Evolutionary conservation across 768 basidiomycete species (phyloP), one percentile per base, ranked within the genome.

Genomic region (Termitomyces heimii): DNA sequence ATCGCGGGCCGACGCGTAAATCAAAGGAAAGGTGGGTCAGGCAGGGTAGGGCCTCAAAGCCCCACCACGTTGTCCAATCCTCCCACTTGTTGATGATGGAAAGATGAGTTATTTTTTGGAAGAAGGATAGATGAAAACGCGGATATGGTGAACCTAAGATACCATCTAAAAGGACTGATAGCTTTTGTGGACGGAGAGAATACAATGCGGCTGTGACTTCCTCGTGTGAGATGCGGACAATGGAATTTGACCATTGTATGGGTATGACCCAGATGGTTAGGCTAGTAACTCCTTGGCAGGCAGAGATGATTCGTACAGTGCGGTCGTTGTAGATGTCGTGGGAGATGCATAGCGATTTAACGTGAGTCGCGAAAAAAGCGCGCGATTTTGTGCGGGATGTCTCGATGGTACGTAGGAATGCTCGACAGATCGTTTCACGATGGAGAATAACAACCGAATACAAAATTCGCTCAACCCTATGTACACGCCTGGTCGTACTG

Each of bases 81-180:
- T 76, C 72, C 75, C 75, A 78, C 58, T 64, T 67, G 57, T 77
- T 75, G 18, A 71, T 64, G 29, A 78, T 67, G 1, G 72, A 70
- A 13, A 77, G 67, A 56, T 76, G 75, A 0, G 75, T 76, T 14
- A 75, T 65, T 14, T 56, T 54, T 54, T 67, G 62, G 62, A 75
- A 75, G 60, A 76, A 70, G 4, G 70, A 65, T 4, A 66, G 59
- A 20, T 63, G 61, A 43, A 75, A 65, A 43, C 58, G 56, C 5
- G 67, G 65, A 57, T 62, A 55, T 12, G 62, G 63, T 10, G 66
- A 62, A 12, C 61, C 57, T 7, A 67, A 46, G 29, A 68, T 54
- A 24, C 65, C 66, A 35, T 67, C 64, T 10, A 73, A 54, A n/a
- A 71, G 63, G n/a, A 72, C 56, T 3, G 74, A 71, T 35, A 75